Base-by-base conservation (phyloP, 441 rosid species). In the Populus hybrid region DNA sequence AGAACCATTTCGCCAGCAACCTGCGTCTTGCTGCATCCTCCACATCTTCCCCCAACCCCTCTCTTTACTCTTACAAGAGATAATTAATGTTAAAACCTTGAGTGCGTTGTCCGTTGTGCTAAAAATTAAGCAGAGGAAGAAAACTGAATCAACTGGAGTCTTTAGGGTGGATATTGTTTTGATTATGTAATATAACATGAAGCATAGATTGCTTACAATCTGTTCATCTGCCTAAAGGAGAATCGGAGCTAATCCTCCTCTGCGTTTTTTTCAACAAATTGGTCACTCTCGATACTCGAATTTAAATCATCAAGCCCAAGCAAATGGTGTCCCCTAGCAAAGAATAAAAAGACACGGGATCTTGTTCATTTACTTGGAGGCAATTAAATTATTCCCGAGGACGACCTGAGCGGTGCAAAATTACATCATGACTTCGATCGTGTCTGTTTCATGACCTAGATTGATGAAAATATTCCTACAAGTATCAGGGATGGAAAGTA, bases 1-100 rank as follows among this genome's bases (percentile, higher is more conserved):
- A 68, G 29, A 71, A 36, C 24, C 78, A 75, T 74, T 38, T 80
- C 0, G 26, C 45, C 76, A 74, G 75, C 75, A 77, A 74, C 28
- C 64, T 20, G 9, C 42, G 21, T n/a, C 24, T 20, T 28, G 9
- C 73, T 2, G 66, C 70, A 14, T 53, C 71, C 40, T 23, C 77
- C 61, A 21, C 82, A 6, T 26, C 81, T 69, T 16, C 72, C 56
- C 23, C 31, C 35, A 75, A 36, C 70, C 65, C n/a, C 68, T 42
- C 64, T 74, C 20, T 4, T 45, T 45, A 38, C 77, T 53, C 67
- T 21, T 74, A 61, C 66, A 28, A 68, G 38, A 72, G 73, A 75
- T 79, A 64, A 78, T 28, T 11, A 18, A 4, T 63, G 35, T 53
- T n/a, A 63, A 1, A 53, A 42, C 18, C 56, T 29, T 18, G 38